phyloP scores from a whole-genome alignment of 768 basidiomycete species.

The Boletus rufocinnamomeus region DNA sequence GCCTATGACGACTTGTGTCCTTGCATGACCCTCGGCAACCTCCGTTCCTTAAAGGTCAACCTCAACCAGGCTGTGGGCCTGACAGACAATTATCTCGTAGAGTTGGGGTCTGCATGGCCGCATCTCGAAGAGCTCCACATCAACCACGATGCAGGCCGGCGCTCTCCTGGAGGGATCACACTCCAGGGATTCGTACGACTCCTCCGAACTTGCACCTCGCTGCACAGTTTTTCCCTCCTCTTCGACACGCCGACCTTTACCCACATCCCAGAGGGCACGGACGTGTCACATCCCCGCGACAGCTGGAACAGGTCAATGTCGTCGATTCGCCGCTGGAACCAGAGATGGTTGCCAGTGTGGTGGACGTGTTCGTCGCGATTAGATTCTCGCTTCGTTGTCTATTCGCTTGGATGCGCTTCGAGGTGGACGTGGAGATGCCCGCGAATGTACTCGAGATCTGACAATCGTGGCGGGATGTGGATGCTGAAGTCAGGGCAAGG shows the following conservation, averaged over 20 bases:
- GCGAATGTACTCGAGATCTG: not conserved
- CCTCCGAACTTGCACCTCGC: not conserved
- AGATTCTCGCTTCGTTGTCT: not conserved
- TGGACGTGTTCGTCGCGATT: conserved; percentile 5
- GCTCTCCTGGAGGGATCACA: not conserved
- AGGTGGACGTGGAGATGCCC: not conserved
- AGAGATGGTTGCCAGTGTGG: not conserved
- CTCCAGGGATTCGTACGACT: conserved; percentile 5
- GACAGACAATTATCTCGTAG: conserved; percentile 1
- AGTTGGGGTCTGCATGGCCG: conserved; percentile 5
- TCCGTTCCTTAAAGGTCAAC: not conserved
- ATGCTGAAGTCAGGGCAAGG: not conserved
- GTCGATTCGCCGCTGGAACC: conserved; percentile 1
- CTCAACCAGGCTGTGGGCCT: not conserved
- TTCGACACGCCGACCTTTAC: conserved; percentile 4
- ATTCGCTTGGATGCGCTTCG: not conserved
- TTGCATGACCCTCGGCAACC: conserved; percentile 1
- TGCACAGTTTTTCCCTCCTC: not conserved
- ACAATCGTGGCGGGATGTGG: conserved; percentile 3
- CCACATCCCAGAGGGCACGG: conserved; percentile 3
- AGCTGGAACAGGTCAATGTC: not conserved
- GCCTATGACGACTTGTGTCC: conserved; percentile 1
- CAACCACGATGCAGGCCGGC: conserved; percentile 5
- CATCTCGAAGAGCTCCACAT: not conserved
- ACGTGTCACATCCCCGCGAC: not conserved